Conservation (phyloP, 345 rosid genomes). For the Syzygium jambos region DNA sequence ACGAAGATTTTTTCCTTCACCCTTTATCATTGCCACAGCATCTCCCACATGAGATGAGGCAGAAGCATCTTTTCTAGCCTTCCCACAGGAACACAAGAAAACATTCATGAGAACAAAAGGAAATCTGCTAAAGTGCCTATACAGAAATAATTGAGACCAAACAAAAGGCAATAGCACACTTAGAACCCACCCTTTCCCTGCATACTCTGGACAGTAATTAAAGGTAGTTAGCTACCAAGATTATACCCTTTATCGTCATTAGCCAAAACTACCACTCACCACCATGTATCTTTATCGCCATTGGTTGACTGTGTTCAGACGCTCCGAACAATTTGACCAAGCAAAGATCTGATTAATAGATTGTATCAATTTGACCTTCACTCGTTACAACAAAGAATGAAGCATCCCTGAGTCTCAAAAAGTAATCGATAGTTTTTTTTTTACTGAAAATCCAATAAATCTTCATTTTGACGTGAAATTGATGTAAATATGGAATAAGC, state of each 20-base stretch:
- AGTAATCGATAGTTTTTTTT: not conserved
- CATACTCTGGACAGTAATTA: not conserved
- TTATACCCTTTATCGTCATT: not conserved
- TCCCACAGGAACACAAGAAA: not conserved
- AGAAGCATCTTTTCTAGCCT: conserved; percentile 2
- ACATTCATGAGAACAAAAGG: not conserved
- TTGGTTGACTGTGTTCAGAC: not conserved
- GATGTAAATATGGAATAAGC: not conserved
- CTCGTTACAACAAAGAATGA: not conserved
- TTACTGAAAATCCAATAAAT: not conserved
- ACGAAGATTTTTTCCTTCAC: conserved; percentile 57
- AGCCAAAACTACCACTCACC: not conserved
- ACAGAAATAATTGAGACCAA: not conserved
- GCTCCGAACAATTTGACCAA: not conserved
- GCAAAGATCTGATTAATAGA: not conserved
- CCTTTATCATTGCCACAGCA: conserved; percentile 87
- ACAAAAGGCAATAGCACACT: not conserved
- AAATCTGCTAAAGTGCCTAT: not conserved
- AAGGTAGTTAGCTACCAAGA: not conserved
- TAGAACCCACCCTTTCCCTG: not conserved
- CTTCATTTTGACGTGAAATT: not conserved
- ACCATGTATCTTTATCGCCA: not conserved
- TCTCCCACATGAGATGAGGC: conserved; percentile 41
- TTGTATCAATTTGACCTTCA: not conserved
- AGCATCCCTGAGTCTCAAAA: not conserved